Evolutionary conservation across 129 eudicot genomes (phyloP), one percentile per base, ranked within the genome.

Genomic region (Lactuca sativa): DNA sequence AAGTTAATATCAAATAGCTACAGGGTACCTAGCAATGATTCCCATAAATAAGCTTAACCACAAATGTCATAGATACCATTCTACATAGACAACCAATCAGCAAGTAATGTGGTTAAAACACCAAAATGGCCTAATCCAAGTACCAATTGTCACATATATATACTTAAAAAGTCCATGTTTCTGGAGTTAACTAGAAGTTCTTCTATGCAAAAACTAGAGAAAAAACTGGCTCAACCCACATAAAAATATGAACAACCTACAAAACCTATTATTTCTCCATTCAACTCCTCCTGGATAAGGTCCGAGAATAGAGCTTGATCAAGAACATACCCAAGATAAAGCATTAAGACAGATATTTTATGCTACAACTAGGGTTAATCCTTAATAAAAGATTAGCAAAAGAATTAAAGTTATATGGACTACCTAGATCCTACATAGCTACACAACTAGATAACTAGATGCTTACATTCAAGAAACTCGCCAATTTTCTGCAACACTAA

Each of bases 381-480:
- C 2, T 16, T 63, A 40, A 10, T 36, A 37, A 62, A 8, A 17
- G 11, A 37, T 63, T 43, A 64, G 69, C 55, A 41, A 43, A 64
- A 64, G 69, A 31, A 54, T 21, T 44, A 38, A 41, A 40, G 2
- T 56, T 21, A 38, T 56, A 69, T 13, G 64, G 47, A 69, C 48
- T 30, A 14, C 25, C 64, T 40, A 56, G 15, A 69, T 56, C 74
- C 64, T 40, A 70, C n/a, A 47, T 12, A 1, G 15, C 52, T 47
- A 47, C 52, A 25, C 30, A 25, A 25, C 30, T 25, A 25, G 30
- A 25, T 67, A 57, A 71, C 12, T 10, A 47, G 25, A 70, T 38
- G 40, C 16, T 38, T 37, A 69, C 74, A 58, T 41, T 58, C 74
- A 71, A 59, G 3, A 71, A 70, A 57, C 74, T 51, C 59, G 4